Evolutionary conservation across 2,329 filamentous ascomycete species (phyloP), one percentile per base, ranked within the genome.

Genomic region (Basipetospora chlamydospora): DNA sequence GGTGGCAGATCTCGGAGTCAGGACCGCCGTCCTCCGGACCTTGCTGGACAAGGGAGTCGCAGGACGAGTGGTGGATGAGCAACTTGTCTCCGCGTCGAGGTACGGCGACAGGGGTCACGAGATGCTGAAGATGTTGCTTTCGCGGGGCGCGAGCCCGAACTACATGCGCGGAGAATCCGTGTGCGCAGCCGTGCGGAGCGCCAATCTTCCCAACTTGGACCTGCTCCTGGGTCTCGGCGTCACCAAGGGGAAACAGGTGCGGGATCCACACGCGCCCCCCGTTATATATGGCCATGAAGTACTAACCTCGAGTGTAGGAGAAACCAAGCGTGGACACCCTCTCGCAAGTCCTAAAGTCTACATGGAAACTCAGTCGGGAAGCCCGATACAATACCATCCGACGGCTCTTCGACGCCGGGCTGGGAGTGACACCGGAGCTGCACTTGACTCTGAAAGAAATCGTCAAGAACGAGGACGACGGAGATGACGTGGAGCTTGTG

Each of bases 111-210:
- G 59, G 2, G 68, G 63, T 1, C 56, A 61, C 20, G 56, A 58
- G 5, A 50, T 74, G 11, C 57, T 76, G 22, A 54, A 52, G 20
- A 59, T 73, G 8, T 47, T 78, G 13, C 52, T 77, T 4, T 49
- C 49, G 1, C 58, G 64, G 22, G 70, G 71, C 0, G 73, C 71
- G 3, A 66, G 67, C 37, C 63, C 68, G 0, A 66, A 76, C 44
- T 66, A 66, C 46, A 65, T 65, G 15, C 57, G 61, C 8, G 70
- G 70, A 1, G 67, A 73, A 37, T 64, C 67, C 4, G 59, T 76
- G 4, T 66, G 70, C 43, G 64, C 67, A 9, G 67, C 70, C 1
- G 64, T 66, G 1, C 57, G 63, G 25, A 67, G 64, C 40, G 67
- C 66, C 0, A 66, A 64, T 40, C 50, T 70, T 26, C 56, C 54